phyloP scores from a whole-genome alignment of 2,329 filamentous ascomycete species.

The Diaporthe caulivora region DNA sequence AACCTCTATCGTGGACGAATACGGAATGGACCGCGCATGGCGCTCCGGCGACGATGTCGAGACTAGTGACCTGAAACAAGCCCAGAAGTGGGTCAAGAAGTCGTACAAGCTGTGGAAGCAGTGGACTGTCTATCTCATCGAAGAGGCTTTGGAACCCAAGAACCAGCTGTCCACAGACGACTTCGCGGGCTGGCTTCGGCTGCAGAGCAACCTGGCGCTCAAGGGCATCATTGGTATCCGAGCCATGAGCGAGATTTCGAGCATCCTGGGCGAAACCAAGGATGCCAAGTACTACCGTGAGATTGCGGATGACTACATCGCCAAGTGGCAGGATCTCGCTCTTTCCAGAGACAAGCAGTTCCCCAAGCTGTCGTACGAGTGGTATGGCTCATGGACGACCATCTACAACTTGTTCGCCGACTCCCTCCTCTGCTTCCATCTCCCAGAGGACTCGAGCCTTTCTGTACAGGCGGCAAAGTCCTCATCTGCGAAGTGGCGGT shows the following conservation, averaged over 20 bases:
- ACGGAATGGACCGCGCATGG: conserved; percentile 60
- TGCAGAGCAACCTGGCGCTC: conserved; percentile 81
- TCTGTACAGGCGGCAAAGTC: background rate
- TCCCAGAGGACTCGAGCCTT: conserved; percentile 44
- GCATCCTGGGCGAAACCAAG: conserved; percentile 66
- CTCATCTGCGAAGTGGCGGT: conserved; percentile 38
- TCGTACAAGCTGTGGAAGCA: conserved; percentile 80
- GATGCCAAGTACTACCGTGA: conserved; percentile 73
- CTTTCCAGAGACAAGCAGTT: conserved; percentile 79
- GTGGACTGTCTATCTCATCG: conserved; percentile 80
- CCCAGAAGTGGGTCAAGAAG: conserved; percentile 55
- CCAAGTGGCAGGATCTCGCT: conserved; percentile 78
- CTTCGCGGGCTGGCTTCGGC: conserved; percentile 80
- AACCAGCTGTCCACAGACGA: conserved; percentile 84
- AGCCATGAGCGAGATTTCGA: conserved; percentile 79
- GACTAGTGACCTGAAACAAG: conserved; percentile 58
- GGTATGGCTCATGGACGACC: conserved; percentile 86
- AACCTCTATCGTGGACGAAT: conserved; percentile 41
- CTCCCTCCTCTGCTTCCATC: conserved; percentile 83
- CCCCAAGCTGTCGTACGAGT: conserved; percentile 83
- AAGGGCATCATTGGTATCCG: conserved; percentile 85
- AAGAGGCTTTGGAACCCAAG: conserved; percentile 76
- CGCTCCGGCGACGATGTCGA: conserved; percentile 54
- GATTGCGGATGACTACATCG: conserved; percentile 74
- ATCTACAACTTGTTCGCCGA: conserved; percentile 85